These are phyloP conservation scores for Elongisporangium senticosum DNA, from an alignment of 352 stramenopile genomes.

Conservation along the genomic window DNA sequence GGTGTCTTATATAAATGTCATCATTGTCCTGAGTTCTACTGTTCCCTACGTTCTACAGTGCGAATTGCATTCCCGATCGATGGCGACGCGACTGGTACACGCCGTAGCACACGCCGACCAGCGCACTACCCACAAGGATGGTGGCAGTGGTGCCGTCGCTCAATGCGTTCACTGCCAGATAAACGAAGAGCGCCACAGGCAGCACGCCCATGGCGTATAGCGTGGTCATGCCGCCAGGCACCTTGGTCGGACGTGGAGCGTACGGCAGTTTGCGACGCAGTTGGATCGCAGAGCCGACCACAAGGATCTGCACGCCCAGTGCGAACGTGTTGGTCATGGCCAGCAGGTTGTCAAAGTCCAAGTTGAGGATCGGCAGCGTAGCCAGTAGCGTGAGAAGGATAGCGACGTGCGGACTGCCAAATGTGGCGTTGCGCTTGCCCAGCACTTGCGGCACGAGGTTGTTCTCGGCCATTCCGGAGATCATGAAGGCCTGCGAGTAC, in stretches of 20 bases:
- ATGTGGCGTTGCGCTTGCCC: constrained; percentile 31
- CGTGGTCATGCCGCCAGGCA: constrained; percentile 34
- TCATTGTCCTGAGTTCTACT: neutral
- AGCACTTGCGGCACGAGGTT: constrained; percentile 79
- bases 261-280: constrained; percentile 70
- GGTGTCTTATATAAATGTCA: neutral
- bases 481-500: constrained; percentile 82
- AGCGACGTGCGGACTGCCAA: constrained; percentile 29
- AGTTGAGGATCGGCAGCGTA: constrained; percentile 33
- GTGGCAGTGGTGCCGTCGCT: constrained; percentile 17
- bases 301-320: constrained; percentile 74
- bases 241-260: constrained; percentile 56
- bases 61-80: neutral
- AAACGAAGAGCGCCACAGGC: constrained; percentile 23
- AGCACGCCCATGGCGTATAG: constrained; percentile 28
- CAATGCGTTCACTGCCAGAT: constrained; percentile 29
- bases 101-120: constrained; percentile 27
- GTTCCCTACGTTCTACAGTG: neutral
- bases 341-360: constrained; percentile 72
- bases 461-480: constrained; percentile 74
- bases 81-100: constrained; percentile 15
- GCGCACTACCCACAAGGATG: constrained; percentile 34
- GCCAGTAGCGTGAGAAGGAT: constrained; percentile 25
- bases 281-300: constrained; percentile 87
- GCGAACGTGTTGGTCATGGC: constrained; percentile 91